A percentile compares a stretch with the other conserved stretches of the same genome.
phyloP scores from a whole-genome alignment of 2,329 filamentous ascomycete species.

The Penicillium sp. region DNA sequence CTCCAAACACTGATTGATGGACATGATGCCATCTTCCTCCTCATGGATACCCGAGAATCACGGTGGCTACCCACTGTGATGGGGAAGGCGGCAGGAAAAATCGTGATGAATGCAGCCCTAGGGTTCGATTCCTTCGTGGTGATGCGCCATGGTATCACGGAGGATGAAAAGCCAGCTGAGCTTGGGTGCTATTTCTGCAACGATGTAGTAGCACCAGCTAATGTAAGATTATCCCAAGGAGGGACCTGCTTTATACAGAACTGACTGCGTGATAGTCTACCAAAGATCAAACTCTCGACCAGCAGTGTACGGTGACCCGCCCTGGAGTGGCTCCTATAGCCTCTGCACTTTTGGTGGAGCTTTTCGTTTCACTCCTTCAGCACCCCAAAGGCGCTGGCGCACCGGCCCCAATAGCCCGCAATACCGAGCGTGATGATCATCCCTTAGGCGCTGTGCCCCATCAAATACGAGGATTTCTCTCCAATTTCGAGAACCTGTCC shows the following conservation, averaged over 20 bases:
- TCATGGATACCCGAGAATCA: constrained; percentile 93
- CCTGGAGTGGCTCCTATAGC: constrained; percentile 88
- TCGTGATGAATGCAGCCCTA: constrained; percentile 91
- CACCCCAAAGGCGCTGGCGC: constrained; percentile 54
- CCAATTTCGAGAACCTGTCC: constrained; percentile 51
- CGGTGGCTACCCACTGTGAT: constrained; percentile 94
- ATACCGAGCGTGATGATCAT: constrained; percentile 34
- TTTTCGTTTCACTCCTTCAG: constrained; percentile 78
- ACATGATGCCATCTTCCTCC: constrained; percentile 88
- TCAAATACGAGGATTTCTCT: constrained; percentile 55
- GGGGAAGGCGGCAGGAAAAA: constrained; percentile 84
- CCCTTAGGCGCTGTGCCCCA: constrained; percentile 51
- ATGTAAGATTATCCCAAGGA: constrained; percentile 53
- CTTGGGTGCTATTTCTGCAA: constrained; percentile 98
- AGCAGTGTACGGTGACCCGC: constrained; percentile 94
- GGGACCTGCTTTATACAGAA: constrained; percentile 9
- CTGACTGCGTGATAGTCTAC: constrained; percentile 56
- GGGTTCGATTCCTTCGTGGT: constrained; percentile 96
- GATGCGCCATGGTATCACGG: constrained; percentile 79
- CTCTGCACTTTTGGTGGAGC: constrained; percentile 79
- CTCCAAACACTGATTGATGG: constrained; percentile 66
- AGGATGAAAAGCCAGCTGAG: constrained; percentile 50
- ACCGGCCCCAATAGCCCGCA: constrained; percentile 28
- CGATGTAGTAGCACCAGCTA: constrained; percentile 85
- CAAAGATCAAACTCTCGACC: constrained; percentile 89